Evolutionary conservation across 2,329 filamentous ascomycete genomes (phyloP).

Genomic region (Orbilia blumenaviensis): DNA sequence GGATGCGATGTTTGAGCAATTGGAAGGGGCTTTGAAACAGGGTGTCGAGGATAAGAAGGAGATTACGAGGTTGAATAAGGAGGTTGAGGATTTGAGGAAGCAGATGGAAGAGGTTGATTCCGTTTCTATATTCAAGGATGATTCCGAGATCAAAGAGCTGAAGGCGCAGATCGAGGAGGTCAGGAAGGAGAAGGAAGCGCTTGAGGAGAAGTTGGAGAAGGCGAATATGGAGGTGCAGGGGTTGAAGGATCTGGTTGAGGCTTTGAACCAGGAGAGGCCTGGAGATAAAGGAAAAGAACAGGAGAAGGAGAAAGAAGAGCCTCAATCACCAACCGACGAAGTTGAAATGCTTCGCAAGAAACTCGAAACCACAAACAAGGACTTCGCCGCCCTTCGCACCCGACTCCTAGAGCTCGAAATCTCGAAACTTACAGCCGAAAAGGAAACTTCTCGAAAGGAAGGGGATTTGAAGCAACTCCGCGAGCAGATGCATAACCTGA

Average conservation of each 20-base stretch:
- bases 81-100: slow-evolving; percentile 38
- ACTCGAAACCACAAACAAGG: slow-evolving; percentile 10
- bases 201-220: slow-evolving; percentile 19
- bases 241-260: slow-evolving; percentile 12
- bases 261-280: background rate
- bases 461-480: slow-evolving; percentile 29
- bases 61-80: slow-evolving; percentile 20
- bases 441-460: slow-evolving; percentile 33
- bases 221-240: slow-evolving; percentile 20
- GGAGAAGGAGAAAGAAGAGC: background rate
- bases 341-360: slow-evolving; percentile 31
- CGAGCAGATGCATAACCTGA: slow-evolving; percentile 37
- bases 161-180: slow-evolving; percentile 35
- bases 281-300: background rate
- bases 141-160: slow-evolving; percentile 41
- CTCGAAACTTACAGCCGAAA: slow-evolving; percentile 22
- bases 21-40: slow-evolving; percentile 46
- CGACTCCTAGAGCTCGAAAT: slow-evolving; percentile 24
- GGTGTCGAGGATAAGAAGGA: slow-evolving; percentile 45
- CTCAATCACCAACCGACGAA: background rate
- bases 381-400: slow-evolving; percentile 2
- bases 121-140: slow-evolving; percentile 39
- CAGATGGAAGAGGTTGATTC: slow-evolving; percentile 37
- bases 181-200: slow-evolving; percentile 23
- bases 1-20: slow-evolving; percentile 41